Conservation (phyloP, 2,329 filamentous ascomycete genomes). For the Dothistroma pini region DNA sequence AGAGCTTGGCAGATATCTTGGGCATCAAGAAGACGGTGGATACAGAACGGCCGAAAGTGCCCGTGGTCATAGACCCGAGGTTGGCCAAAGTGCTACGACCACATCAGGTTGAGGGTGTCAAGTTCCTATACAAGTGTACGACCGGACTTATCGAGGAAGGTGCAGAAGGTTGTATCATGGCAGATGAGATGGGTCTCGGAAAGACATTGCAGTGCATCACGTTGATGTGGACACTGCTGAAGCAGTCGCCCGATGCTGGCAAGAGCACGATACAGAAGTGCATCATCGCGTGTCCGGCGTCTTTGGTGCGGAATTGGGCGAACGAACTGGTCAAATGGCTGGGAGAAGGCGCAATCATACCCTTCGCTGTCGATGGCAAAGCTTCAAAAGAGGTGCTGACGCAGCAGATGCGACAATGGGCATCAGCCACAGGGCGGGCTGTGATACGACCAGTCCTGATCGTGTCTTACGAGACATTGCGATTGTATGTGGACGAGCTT, state of each 20-base stretch:
- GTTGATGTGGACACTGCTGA: conserved; percentile 92
- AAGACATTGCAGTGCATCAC: conserved; percentile 98
- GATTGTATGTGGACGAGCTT: conserved; percentile 85
- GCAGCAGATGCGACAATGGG: conserved; percentile 89
- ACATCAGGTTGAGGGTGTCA: conserved; percentile 97
- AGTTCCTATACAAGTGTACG: conserved; percentile 92
- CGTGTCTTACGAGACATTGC: conserved; percentile 93
- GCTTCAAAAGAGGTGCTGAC: conserved; percentile 91
- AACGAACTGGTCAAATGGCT: conserved; percentile 98
- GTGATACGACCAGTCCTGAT: conserved; percentile 93
- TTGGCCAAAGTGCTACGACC: conserved; percentile 86
- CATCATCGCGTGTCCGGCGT: conserved; percentile 94
- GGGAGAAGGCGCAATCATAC: conserved; percentile 81
- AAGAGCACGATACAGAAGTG: conserved; percentile 93
- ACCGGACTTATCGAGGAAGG: conserved; percentile 94
- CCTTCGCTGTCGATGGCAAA: conserved; percentile 96
- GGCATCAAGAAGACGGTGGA: conserved; percentile 81
- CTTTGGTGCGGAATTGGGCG: conserved; percentile 95
- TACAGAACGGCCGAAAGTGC: conserved; percentile 80
- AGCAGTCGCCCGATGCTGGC: conserved; percentile 93
- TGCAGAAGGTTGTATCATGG: conserved; percentile 98
- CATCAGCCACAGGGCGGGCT: conserved; percentile 81
- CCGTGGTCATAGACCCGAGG: conserved; percentile 91
- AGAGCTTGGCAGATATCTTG: conserved; percentile 90
- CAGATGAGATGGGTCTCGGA: conserved; percentile 96